These are phyloP conservation scores for Podosphaera leucotricha DNA, from an alignment of 2,329 filamentous ascomycete genomes.

Conservation along the genomic window DNA sequence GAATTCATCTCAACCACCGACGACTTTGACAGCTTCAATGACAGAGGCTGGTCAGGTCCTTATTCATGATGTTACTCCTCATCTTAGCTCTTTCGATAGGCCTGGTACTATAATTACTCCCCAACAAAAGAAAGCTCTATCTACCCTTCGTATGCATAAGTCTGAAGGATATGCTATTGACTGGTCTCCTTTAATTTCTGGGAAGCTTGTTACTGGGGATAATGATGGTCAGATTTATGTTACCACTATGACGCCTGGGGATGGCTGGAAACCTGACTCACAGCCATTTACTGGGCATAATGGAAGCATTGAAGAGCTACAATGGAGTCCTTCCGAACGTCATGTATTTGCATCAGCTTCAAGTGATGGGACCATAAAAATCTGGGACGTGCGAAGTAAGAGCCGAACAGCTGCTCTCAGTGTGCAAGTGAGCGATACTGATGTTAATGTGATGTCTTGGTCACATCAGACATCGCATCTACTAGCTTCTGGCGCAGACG, in stretches of 20 bases:
- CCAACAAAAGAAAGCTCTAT: constrained; percentile 70
- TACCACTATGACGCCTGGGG: constrained; percentile 67
- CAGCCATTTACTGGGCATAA: constrained; percentile 65
- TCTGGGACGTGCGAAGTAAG: constrained; percentile 90
- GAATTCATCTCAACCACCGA: constrained; percentile 47
- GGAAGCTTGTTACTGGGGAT: constrained; percentile 80
- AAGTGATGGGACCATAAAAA: constrained; percentile 78
- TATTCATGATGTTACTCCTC: constrained; percentile 83
- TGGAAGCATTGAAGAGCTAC: constrained; percentile 75
- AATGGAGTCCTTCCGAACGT: constrained; percentile 85
- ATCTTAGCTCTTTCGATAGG: constrained; percentile 71
- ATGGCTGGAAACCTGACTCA: constrained; percentile 71
- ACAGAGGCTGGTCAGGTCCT: constrained; percentile 71
- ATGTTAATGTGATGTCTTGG: constrained; percentile 96
- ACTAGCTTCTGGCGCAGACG: constrained; percentile 76
- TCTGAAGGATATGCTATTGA: constrained; percentile 89
- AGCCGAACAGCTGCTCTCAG: constrained; percentile 69
- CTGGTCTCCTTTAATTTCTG: constrained; percentile 69
- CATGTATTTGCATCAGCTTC: constrained; percentile 90
- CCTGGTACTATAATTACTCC: constrained; percentile 61
- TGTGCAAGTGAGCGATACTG: constrained; percentile 58
- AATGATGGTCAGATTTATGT: constrained; percentile 74
- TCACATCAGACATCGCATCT: constrained; percentile 71
- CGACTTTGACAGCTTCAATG: constrained; percentile 75
- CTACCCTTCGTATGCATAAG: constrained; percentile 76